Evolutionary conservation across 139 green algal genomes (phyloP), one percentile per base, ranked within the genome.

Genomic region (Chlorella sp.): DNA sequence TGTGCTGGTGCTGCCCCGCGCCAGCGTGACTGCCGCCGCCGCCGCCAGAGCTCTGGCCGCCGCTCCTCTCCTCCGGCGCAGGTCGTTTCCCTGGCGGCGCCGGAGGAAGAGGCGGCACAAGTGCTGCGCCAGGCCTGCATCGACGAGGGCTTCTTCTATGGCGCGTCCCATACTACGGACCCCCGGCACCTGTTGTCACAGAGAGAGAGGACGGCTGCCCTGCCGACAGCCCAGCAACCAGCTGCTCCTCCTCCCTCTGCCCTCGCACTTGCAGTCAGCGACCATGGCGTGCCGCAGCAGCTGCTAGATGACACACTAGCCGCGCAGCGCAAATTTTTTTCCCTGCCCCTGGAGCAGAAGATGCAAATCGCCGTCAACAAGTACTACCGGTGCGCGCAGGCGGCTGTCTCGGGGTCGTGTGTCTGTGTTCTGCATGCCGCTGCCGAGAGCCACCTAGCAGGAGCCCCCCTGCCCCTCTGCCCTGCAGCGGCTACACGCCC

Each of bases 271-370:
- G 62, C 92, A 95, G 89, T 99, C 3, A 70, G 22, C 8, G 93
- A 94, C 54, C 95, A 99, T 80, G 96, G 94, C 75, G 83, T 99
- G 38, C 40, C 88, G 0, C 6, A 90, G 48, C 16, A 81, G 2
- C 77, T 98, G 7, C 34, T 97, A 7, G 75, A 89, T 7, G 80
- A 81, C 0, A 78, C 92, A 8, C 94, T 95, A 40, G 74, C 82
- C 3, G 73, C 92, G 77, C 91, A 92, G 40, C 85, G 81, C 13
- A 28, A 41, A 13, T 94, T 98, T 70, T 99, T 99, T 82, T 72
- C 20, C 0, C 86, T 98, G 75, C 92, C 95, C 6, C 36, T 93
- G 28, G 89, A 94, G 1, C 54, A 90, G 19, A 98, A 98, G 84
- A 87, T 90, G 78, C n/a, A 28, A 5, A 83, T 96, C 34, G 28